These are phyloP conservation scores for Conticribra weissflogii DNA, from an alignment of 108 stramenopile species.

Conservation along the genomic window DNA sequence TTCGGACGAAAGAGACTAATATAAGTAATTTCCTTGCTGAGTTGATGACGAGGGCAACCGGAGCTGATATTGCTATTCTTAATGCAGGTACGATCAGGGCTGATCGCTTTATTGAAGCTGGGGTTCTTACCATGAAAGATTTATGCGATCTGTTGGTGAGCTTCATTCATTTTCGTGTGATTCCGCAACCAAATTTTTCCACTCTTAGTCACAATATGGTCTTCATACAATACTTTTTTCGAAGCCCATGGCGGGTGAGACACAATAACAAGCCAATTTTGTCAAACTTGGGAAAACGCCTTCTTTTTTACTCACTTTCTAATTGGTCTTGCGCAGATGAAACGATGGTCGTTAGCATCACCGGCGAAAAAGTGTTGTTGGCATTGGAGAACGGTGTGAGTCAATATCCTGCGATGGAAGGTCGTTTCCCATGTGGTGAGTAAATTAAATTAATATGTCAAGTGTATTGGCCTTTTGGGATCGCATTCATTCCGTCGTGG, in stretches of 20 bases:
- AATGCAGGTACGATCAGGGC: constrained; percentile 58
- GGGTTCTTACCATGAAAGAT: constrained; percentile 22
- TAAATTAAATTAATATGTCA: background rate
- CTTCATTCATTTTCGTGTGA: constrained; percentile 5
- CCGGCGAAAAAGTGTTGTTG: constrained; percentile 35
- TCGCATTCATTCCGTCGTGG: background rate
- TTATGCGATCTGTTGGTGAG: constrained; percentile 31
- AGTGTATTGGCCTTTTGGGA: constrained; percentile 1
- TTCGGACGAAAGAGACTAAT: constrained; percentile 60
- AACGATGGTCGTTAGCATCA: constrained; percentile 38
- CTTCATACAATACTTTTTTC: too few species aligned
- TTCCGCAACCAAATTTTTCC: background rate
- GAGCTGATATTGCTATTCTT: constrained; percentile 49
- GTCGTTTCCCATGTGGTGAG: constrained; percentile 50
- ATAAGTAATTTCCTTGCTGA: constrained; percentile 54
- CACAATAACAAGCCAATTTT: background rate
- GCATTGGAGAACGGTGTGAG: constrained; percentile 67
- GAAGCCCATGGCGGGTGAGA: too few species aligned
- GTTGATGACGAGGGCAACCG: constrained; percentile 42
- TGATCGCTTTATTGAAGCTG: constrained; percentile 36
- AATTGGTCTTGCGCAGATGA: constrained; percentile 39
- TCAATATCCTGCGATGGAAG: constrained; percentile 56
- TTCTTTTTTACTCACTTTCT: constrained; percentile 5
- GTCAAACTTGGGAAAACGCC: background rate
- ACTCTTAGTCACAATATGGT: background rate